Evolutionary conservation across 345 rosid genomes (phyloP), one percentile per base, ranked within the genome.

Genomic region (Raphanus sativus): DNA sequence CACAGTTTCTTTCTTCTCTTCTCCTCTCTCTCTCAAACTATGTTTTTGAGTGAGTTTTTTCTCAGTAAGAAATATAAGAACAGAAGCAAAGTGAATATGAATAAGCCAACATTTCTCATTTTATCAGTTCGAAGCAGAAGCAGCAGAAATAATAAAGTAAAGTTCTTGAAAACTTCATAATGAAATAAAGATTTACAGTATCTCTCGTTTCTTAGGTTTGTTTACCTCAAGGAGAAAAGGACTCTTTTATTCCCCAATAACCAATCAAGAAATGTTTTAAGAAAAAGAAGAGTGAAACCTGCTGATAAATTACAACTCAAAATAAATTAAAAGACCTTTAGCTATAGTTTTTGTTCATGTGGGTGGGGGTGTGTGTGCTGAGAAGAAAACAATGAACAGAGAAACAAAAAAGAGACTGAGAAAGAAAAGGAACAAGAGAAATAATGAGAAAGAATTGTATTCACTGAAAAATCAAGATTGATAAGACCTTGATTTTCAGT

Each of bases 181-280:
- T 5, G 64, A 60, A 60, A 28, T 60, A 60, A 60, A 60, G 64
- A 60, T 60, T 60, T 60, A 60, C 64, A 60, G 34, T 60, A 60
- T 60, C 9, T 60, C 15, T 59, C 15, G 33, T 59, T 59, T 66
- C 59, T 67, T 67, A 32, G 26, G 16, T 28, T 12, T 66, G 16
- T 28, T 12, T 66, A n/a, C 16, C 52, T 65, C 25, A 62, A 62
- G 26, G 11, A 76, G 58, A 61, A 67, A 33, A 62, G 29, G 36
- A 75, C 75, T 75, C 73, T 80, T 60, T 80, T 74, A 74, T 80
- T 80, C 79, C 79, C 79, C 82, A 79, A 79, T 79, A 74, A 75
- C 79, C 79, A 74, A 69, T 80, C 79, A 80, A 80, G 68, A 80
- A 80, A 79, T 79, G 81, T 79, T 67, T 67, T 5, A 15, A 73